A percentile compares a stretch with the other conserved stretches of the same genome.
Conservation (phyloP, 768 basidiomycete species). For the Kwoniella dendrophila region DNA sequence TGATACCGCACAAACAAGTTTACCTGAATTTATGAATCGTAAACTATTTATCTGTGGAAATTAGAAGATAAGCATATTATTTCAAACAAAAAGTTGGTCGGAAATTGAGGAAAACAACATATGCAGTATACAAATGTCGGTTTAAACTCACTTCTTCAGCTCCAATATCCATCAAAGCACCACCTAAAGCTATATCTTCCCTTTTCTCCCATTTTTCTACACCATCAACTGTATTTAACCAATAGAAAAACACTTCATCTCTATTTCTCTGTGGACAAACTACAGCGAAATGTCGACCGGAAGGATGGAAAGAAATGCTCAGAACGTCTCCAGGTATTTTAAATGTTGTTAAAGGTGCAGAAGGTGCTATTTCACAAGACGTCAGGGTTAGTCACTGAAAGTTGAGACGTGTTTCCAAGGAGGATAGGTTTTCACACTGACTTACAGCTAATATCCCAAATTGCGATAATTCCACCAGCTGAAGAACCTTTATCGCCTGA, state of each 20-base stretch:
- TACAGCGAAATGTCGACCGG: slow-evolving; percentile 44
- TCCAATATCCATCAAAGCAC: slow-evolving; percentile 31
- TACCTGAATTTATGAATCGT: slow-evolving; percentile 42
- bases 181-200: slow-evolving; percentile 42
- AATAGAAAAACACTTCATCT: slow-evolving; percentile 51
- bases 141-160: slow-evolving; percentile 43
- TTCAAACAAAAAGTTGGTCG: background rate
- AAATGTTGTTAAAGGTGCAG: slow-evolving; percentile 29
- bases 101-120: background rate
- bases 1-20: slow-evolving; percentile 44
- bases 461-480: slow-evolving; percentile 32
- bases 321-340: slow-evolving; percentile 43
- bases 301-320: slow-evolving; percentile 45
- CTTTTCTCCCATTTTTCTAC: slow-evolving; percentile 38
- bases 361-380: slow-evolving; percentile 24
- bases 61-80: background rate
- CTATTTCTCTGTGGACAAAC: slow-evolving; percentile 34
- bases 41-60: slow-evolving; percentile 42
- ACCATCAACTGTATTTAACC: slow-evolving; percentile 15
- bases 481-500: slow-evolving; percentile 42
- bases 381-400: background rate
- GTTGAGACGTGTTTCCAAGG: background rate
- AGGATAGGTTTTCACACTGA: background rate
- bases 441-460: slow-evolving; percentile 43
- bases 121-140: too few relatives aligned